These are phyloP conservation scores for Exidia glandulosa DNA, from an alignment of 768 basidiomycete species.

Conservation along the genomic window DNA sequence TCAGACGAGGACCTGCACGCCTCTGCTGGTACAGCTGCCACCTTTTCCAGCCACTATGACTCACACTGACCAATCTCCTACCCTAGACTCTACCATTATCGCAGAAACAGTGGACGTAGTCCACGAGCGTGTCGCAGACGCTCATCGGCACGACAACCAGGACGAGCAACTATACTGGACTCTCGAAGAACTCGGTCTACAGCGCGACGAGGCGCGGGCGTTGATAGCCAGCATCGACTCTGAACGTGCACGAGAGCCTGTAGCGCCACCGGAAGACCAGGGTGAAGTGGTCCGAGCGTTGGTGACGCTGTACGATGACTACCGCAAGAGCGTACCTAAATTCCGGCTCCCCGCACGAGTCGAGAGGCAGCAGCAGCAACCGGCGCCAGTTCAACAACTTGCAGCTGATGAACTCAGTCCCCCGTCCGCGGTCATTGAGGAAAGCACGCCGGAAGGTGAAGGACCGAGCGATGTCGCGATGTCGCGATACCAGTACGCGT, in stretches of 20 bases:
- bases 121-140: background rate
- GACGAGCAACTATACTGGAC: background rate
- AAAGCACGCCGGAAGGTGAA: too few relatives aligned
- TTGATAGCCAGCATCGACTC: background rate
- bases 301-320: background rate
- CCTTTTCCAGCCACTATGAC: background rate
- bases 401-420: too few relatives aligned
- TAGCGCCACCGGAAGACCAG: background rate
- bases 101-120: background rate
- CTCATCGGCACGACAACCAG: background rate
- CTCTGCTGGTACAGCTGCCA: background rate
- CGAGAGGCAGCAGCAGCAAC: background rate
- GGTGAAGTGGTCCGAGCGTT: background rate
- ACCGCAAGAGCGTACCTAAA: background rate
- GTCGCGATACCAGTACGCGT: slow-evolving; percentile 51
- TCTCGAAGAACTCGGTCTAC: background rate
- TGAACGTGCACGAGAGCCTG: background rate
- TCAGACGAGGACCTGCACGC: background rate
- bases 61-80: background rate
- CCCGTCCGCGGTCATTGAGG: too few relatives aligned
- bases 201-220: background rate
- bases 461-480: slow-evolving; percentile 3
- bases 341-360: background rate
- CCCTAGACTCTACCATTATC: background rate
- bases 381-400: too few relatives aligned